Evolutionary conservation across 2,329 filamentous ascomycete genomes (phyloP), one percentile per base, ranked within the genome.

Genomic region (Neonectria faginata): DNA sequence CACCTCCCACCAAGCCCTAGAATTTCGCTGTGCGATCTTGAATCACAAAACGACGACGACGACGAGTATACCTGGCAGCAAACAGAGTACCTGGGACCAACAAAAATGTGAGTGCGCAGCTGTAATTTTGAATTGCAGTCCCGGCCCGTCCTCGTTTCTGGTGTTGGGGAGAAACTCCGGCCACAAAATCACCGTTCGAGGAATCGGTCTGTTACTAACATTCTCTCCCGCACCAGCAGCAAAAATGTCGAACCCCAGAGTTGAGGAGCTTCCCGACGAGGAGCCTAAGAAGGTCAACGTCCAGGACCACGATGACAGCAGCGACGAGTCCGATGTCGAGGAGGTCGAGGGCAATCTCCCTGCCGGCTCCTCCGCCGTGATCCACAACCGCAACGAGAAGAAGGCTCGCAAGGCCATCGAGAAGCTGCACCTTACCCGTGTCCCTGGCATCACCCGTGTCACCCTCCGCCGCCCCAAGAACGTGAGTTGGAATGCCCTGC

Each of bases 301-400:
- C 77, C 89, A 93, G 77, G 91, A 93, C 81, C 88, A 91, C 76
- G 90, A 90, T 66, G 71, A 90, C 72, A 89, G 86, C 79, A 90
- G 88, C 84, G 89, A 89, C 77, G 91, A 93, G 74, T 92, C 91
- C 74, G 92, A 93, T 76, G 90, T 87, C 74, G 94, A 96, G 76
- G 92, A 97, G 76, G 92, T 92, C 76, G 94, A 96, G 81, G 90
- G 88, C 68, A 88, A 88, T 74, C 80, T 88, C 73, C 93, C 95
- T 80, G 91, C 92, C 74, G 96, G 95, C 79, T 92, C 94, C 78
- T 89, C 91, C 71, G 92, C 95, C 79, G 89, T 96, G 77, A 91
- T 99, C 79, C 95, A 98, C 89, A 97, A 93, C 80, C 94, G 96
- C 83, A 98, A 98, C 86, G 96, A 99, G 92, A 99, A 99, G 92